Conservation (phyloP, 1,284 basidiomycete species). For the Heterobasidion annosum region DNA sequence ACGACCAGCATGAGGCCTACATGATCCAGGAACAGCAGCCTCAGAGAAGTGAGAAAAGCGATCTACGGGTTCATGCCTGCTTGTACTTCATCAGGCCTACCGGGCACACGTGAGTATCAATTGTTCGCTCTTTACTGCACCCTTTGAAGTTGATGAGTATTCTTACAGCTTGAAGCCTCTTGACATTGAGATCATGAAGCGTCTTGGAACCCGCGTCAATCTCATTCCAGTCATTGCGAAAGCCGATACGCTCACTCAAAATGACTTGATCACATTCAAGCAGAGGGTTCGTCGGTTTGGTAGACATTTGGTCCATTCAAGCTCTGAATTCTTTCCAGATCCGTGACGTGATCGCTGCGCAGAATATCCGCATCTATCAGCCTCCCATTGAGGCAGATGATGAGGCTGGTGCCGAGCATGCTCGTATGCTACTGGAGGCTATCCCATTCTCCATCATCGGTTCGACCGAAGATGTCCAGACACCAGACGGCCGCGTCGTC, state of each 20-base stretch:
- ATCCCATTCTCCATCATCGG: constrained; percentile 99
- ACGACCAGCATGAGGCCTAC: constrained; percentile 99
- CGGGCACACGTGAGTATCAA: constrained; percentile 77
- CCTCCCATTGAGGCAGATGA: constrained; percentile 93
- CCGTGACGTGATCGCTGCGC: constrained; percentile 84
- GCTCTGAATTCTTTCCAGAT: constrained; percentile 40
- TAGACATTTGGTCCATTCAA: background rate
- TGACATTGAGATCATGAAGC: constrained; percentile 99
- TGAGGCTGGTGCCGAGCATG: constrained; percentile 82
- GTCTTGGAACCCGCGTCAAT: constrained; percentile 92
- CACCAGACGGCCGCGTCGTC: constrained; percentile 85
- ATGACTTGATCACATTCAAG: constrained; percentile 90
- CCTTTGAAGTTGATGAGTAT: background rate
- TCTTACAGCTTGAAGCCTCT: constrained; percentile 81
- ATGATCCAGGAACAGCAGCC: constrained; percentile 99
- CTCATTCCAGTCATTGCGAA: constrained; percentile 97
- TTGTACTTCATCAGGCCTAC: constrained; percentile 97
- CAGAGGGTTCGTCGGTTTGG: constrained; percentile 57
- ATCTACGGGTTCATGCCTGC: constrained; percentile 95
- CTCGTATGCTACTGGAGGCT: constrained; percentile 77
- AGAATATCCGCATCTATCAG: constrained; percentile 92
- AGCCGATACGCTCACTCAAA: constrained; percentile 93
- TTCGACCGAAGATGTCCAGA: constrained; percentile 90
- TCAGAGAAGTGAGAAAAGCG: constrained; percentile 85
- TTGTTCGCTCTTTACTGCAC: background rate